Base-by-base conservation (phyloP, 306 rosid genomes). In the Quillaja saponaria region DNA sequence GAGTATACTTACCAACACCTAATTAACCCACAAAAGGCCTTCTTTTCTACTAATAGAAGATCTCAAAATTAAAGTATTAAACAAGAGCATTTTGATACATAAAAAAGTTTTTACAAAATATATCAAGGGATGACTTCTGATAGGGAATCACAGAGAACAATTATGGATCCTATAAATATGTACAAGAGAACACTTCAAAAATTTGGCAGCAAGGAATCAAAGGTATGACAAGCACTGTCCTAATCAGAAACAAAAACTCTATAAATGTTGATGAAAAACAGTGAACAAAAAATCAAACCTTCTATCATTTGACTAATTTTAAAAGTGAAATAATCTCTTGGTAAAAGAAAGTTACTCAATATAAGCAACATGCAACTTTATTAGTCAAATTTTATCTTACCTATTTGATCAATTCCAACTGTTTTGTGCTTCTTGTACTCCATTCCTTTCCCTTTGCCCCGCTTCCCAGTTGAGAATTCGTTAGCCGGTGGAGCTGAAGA, bases 351-450 rank as follows among this genome's bases (percentile, higher is more conserved):
- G 10, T 10, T 19, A 60, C 63, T 17, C 50, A 63, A 15, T 42
- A n/a, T 19, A 38, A 7, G 40, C 49, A 34, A 17, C 49, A 42
- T 40, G 39, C 37, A 61, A 59, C 60, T 66, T 33, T 4, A 61
- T 47, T 35, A 55, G 33, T n/a, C 33, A 56, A 68, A 34, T 49
- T 10, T 60, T 41, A 54, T 57, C 20, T 74, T 87, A 80, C 88
- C 87, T 25, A 81, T 61, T 78, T 77, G 63, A 53, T 84, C 90
- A 79, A 75, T 33, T 34, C 80, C 91, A 41, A 71, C 6, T 75
- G 79, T 84, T 63, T 90, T 84, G 0, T 71, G 81, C 59, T 68
- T 79, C 75, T 87, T 90, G 50, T 70, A 80, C 17, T 80, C 90
- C 33, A 79, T 74, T 16, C 84, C 95, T 8, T 68, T 70, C 7